phyloP scores from a whole-genome alignment of 2,329 filamentous ascomycete genomes.

The Sordariomycetes sp. region DNA sequence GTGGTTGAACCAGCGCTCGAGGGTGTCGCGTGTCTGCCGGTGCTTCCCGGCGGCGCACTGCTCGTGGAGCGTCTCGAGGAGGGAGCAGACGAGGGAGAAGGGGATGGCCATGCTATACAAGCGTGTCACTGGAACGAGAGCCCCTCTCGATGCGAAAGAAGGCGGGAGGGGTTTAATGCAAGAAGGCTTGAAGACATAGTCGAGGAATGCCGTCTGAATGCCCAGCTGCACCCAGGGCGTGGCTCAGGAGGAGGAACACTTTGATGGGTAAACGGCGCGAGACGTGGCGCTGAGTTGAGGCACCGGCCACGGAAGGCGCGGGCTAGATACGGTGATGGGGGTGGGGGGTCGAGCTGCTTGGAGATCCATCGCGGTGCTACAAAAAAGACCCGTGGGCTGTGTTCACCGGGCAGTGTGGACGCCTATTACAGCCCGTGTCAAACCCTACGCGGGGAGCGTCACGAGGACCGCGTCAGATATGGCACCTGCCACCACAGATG shows the following conservation, averaged over 20 bases:
- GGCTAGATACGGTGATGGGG: not conserved
- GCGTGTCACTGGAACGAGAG: not conserved
- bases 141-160: not conserved
- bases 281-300: not conserved
- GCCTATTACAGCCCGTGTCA: not conserved
- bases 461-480: not conserved
- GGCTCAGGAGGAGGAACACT: not conserved
- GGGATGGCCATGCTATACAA: slow-evolving; percentile 40
- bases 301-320: not conserved
- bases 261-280: not conserved
- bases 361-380: not conserved
- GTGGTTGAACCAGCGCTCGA: slow-evolving; percentile 55
- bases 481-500: not conserved
- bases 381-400: not conserved
- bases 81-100: slow-evolving; percentile 60
- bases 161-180: not conserved
- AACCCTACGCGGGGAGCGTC: not conserved
- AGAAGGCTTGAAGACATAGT: not conserved
- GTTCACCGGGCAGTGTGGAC: not conserved
- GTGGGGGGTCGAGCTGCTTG: not conserved
- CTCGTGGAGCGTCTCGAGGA: slow-evolving; percentile 55
- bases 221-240: not conserved
- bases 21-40: slow-evolving; percentile 15
- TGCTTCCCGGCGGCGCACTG: slow-evolving; percentile 17
- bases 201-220: not conserved